Evolutionary conservation across 78 protist species (phyloP).

Genomic region (Dictyostelium firmibasis): DNA sequence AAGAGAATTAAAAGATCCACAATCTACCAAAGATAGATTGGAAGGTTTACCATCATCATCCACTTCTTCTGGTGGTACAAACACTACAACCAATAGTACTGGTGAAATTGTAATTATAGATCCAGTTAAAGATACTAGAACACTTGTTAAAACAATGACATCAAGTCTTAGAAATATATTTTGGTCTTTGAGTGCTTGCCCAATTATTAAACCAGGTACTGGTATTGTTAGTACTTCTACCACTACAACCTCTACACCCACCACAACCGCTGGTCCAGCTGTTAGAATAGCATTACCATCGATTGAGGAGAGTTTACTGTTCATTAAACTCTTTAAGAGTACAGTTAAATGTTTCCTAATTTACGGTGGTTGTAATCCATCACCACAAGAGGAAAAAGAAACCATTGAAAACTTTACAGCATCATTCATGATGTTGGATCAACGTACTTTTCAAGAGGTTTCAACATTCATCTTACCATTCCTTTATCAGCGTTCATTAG

Average conservation of each 20-base stretch:
- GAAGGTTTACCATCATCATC: background rate
- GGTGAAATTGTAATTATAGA: background rate
- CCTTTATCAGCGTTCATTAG: slow-evolving; percentile 62
- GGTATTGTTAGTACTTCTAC: background rate
- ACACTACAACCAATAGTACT: background rate
- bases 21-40: background rate
- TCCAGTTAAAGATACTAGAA: slow-evolving; percentile 68
- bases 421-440: slow-evolving; percentile 88
- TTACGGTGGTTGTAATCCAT: slow-evolving; percentile 19
- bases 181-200: slow-evolving; percentile 74
- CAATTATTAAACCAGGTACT: background rate
- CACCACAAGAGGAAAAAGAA: slow-evolving; percentile 69
- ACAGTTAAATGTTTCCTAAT: slow-evolving; percentile 85
- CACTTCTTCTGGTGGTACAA: background rate
- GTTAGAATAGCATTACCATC: slow-evolving; percentile 5
- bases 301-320: slow-evolving; percentile 63
- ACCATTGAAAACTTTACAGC: slow-evolving; percentile 89
- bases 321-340: slow-evolving; percentile 69
- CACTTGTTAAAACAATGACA: slow-evolving; percentile 85
- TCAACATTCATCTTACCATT: slow-evolving; percentile 50
- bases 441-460: slow-evolving; percentile 80
- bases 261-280: background rate
- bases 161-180: slow-evolving; percentile 90
- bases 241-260: background rate
- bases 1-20: background rate